These are phyloP conservation scores for Dimargaris cristalligena DNA, from an alignment of 192 early-diverging fungal species.

Conservation along the genomic window DNA sequence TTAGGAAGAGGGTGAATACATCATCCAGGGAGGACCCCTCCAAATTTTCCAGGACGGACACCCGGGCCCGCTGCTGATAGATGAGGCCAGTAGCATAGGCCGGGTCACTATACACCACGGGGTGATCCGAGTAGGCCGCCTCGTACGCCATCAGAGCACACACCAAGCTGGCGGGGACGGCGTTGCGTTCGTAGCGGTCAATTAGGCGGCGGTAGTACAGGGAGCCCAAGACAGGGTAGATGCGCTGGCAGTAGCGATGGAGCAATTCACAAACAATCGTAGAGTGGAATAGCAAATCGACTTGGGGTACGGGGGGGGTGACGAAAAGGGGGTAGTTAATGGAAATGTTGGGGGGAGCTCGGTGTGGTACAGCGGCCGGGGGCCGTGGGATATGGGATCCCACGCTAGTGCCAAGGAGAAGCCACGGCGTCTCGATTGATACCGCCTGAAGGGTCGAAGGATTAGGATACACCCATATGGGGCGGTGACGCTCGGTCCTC, in stretches of 20 bases:
- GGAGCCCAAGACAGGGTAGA: constrained; percentile 3
- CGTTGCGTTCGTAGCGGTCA: neutral
- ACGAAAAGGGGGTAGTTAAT: neutral
- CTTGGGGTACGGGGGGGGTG: neutral
- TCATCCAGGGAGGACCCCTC: neutral
- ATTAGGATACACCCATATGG: neutral
- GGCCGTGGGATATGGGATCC: neutral
- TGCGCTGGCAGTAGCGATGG: constrained; percentile 3
- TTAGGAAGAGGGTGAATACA: neutral
- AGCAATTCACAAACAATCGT: neutral
- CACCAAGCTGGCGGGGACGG: neutral
- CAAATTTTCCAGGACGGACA: neutral
- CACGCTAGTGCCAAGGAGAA: neutral
- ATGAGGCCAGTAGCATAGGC: neutral
- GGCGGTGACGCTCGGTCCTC: neutral
- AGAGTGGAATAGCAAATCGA: neutral
- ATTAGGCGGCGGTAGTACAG: constrained; percentile 4
- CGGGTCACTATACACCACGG: neutral
- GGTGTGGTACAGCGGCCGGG: too few species aligned
- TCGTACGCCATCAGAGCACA: neutral
- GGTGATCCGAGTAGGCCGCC: neutral
- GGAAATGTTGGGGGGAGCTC: neutral
- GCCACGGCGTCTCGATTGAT: neutral
- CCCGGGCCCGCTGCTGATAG: constrained; percentile 4
- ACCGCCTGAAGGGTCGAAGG: neutral